Evolutionary conservation across 2,329 filamentous ascomycete species (phyloP).

Genomic region (Cylindrodendrum hubeiense): DNA sequence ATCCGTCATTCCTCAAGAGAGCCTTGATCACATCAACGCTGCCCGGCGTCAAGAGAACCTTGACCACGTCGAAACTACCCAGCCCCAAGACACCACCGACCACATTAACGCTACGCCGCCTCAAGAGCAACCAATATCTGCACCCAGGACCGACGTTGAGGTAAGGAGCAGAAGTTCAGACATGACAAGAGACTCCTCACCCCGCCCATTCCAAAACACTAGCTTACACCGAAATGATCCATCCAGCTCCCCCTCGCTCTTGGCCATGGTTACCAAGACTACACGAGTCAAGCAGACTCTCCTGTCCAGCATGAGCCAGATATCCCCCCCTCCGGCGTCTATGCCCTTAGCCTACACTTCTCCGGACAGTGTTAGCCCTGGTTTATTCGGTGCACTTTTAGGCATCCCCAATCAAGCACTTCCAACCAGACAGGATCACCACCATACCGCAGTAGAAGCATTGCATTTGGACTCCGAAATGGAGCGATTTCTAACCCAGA

Average conservation of each 20-base stretch:
- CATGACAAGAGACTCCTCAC: not conserved
- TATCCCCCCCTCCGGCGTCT: not conserved
- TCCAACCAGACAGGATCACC: not conserved
- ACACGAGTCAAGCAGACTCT: not conserved
- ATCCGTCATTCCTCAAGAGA: conserved; percentile 18
- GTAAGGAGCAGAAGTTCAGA: not conserved
- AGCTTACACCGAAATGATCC: not conserved
- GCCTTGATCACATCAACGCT: conserved; percentile 11
- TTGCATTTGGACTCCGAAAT: not conserved
- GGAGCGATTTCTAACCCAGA: conserved; percentile 18
- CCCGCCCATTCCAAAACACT: not conserved
- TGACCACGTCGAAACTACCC: not conserved
- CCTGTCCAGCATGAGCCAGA: not conserved
- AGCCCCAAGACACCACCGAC: not conserved
- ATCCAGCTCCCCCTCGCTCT: not conserved
- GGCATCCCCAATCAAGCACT: not conserved
- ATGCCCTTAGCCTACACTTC: not conserved
- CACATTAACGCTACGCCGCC: not conserved
- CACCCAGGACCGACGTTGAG: not conserved
- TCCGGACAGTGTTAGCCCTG: not conserved
- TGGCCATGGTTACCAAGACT: not conserved
- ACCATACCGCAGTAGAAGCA: not conserved
- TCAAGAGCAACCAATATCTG: not conserved
- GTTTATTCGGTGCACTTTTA: conserved; percentile 1
- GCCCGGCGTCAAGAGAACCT: not conserved